A percentile compares a stretch with the other conserved stretches of the same genome.
Conservation (phyloP, 768 basidiomycete genomes). For the Roridomyces roridus region DNA sequence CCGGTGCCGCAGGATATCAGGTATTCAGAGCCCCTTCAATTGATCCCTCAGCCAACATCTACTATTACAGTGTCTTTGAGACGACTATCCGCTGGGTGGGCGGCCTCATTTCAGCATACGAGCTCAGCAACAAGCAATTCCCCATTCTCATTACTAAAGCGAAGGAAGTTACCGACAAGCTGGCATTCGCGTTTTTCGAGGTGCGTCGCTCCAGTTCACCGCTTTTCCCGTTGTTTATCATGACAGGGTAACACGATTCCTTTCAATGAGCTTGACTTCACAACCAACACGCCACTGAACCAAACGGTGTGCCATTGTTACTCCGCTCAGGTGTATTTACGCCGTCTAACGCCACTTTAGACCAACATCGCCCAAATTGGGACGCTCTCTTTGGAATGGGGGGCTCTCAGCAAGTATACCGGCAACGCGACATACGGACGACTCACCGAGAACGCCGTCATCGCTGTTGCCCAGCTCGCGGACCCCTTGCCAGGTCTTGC, state of each 20-base stretch:
- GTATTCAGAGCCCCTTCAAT: no score
- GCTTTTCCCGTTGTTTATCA: neutral
- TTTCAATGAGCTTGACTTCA: constrained; percentile 48
- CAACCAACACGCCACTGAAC: no score
- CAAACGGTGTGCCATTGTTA: no score
- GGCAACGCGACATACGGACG: constrained; percentile 64
- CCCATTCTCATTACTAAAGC: constrained; percentile 65
- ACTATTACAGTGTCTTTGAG: constrained; percentile 64
- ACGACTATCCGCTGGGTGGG: constrained; percentile 78
- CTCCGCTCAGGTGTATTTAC: no score
- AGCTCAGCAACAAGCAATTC: constrained; percentile 62
- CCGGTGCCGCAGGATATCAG: no score
- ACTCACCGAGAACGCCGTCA: constrained; percentile 58
- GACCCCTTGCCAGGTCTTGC: constrained; percentile 53
- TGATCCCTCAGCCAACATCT: no score
- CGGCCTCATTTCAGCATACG: constrained; percentile 71
- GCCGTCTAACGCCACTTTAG: constrained; percentile 27
- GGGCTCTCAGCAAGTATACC: constrained; percentile 58
- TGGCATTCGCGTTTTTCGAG: constrained; percentile 65
- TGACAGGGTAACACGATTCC: constrained; percentile 47
- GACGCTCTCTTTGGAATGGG: constrained; percentile 62
- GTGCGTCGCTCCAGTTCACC: neutral
- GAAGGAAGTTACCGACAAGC: constrained; percentile 64
- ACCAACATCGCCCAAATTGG: constrained; percentile 65
- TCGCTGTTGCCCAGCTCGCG: constrained; percentile 54